phyloP scores from a whole-genome alignment of 441 rosid species.

The Omphalea diandra region DNA sequence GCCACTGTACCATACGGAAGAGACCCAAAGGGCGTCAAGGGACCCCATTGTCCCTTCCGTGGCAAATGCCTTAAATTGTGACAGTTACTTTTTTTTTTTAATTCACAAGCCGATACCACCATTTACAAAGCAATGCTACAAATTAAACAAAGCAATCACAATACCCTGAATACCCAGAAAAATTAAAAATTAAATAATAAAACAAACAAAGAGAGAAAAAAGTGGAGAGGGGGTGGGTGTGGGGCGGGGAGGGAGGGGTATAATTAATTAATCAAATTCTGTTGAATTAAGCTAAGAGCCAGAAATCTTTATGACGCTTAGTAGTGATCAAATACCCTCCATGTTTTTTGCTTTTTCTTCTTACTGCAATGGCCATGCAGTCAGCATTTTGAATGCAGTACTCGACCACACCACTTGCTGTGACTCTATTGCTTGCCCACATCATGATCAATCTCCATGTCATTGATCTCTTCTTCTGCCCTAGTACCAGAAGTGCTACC shows the following conservation, averaged over 20 bases:
- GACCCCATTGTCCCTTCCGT: constrained; percentile 21
- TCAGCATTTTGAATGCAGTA: constrained; percentile 77
- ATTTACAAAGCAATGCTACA: constrained; percentile 27
- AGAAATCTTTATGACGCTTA: constrained; percentile 89
- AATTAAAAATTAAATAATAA: not conserved
- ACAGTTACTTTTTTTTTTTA: constrained; percentile 18
- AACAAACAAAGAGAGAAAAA: no score
- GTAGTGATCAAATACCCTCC: constrained; percentile 95
- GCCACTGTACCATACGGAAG: constrained; percentile 12
- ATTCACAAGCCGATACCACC: constrained; percentile 17
- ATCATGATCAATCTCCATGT: constrained; percentile 81
- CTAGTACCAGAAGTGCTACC: constrained; percentile 60
- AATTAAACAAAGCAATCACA: not conserved
- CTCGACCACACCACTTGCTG: constrained; percentile 51
- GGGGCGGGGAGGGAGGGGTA: no score
- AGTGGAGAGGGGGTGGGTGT: no score
- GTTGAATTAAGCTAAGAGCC: constrained; percentile 74
- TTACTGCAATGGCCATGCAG: constrained; percentile 88
- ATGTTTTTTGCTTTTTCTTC: constrained; percentile 69
- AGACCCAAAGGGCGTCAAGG: constrained; percentile 15
- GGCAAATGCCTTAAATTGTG: constrained; percentile 17
- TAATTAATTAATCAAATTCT: not conserved
- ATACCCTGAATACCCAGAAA: not conserved
- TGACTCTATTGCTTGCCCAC: constrained; percentile 55
- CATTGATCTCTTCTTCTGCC: constrained; percentile 66